These are phyloP conservation scores for Calonectria pseudoturangicola DNA, from an alignment of 2,329 filamentous ascomycete species.

Conservation along the genomic window DNA sequence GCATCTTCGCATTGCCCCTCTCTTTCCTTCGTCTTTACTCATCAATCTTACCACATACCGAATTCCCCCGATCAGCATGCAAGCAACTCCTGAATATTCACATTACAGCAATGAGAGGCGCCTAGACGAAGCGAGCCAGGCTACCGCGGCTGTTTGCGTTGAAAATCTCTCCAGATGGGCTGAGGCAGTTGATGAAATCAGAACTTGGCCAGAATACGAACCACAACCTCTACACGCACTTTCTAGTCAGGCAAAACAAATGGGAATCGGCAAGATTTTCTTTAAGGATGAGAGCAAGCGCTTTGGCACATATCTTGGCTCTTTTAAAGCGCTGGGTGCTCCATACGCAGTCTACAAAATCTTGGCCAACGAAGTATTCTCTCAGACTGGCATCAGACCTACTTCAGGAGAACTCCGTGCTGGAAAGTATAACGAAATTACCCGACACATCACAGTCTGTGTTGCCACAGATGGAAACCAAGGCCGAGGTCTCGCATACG, in stretches of 20 bases:
- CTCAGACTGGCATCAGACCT: conserved; percentile 17
- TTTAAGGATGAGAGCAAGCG: conserved; percentile 45
- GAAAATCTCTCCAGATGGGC: conserved; percentile 40
- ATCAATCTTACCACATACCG: too few relatives aligned
- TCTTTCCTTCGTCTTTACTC: too few relatives aligned
- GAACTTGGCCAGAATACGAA: conserved; percentile 43
- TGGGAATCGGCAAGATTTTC: conserved; percentile 34
- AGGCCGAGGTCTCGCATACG: conserved; percentile 41
- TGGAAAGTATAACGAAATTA: conserved; percentile 38
- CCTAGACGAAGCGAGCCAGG: conserved; percentile 4
- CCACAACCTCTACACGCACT: conserved; percentile 39
- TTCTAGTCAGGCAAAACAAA: conserved; percentile 28
- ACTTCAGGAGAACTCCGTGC: conserved; percentile 35
- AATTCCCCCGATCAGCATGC: not conserved
- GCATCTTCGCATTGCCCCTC: too few relatives aligned
- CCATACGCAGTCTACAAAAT: conserved; percentile 45
- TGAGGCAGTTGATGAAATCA: conserved; percentile 38
- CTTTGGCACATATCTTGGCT: conserved; percentile 38
- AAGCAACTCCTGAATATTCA: not conserved
- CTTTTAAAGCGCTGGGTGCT: conserved; percentile 45
- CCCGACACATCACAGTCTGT: conserved; percentile 40
- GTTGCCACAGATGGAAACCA: conserved; percentile 46
- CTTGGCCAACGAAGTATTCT: conserved; percentile 34
- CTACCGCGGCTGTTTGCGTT: conserved; percentile 29
- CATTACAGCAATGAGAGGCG: not conserved